Evolutionary conservation across 2,329 filamentous ascomycete species (phyloP), one percentile per base, ranked within the genome.

Genomic region (Mycosphaerella sp.): DNA sequence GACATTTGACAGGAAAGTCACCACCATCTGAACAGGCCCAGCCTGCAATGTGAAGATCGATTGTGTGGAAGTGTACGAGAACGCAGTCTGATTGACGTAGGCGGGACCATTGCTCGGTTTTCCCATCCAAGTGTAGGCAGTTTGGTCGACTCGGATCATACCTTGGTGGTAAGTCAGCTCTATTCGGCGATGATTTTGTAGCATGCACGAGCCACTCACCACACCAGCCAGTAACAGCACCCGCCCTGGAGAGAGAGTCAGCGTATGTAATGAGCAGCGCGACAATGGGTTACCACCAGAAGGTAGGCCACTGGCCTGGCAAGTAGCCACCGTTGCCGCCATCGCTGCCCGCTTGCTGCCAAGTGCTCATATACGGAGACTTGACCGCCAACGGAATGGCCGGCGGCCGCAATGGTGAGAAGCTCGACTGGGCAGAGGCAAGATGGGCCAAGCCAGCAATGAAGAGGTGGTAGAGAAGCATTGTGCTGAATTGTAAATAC

Each of bases 301-400:
- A 86, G 0, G 71, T 73, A 1, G 84, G 79, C 84, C 42, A 53
- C 40, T 55, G 41, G 12, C 49, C 84, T 0, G 84, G 77, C 17
- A 89, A 73, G 54, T 84, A 78, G 1, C 82, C 83, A 21, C 81
- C 81, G 61, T 83, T 79, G 10, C 79, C 77, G 17, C 77, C 79
- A 64, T 81, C 74, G 28, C 73, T 78, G 1, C 81, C 82, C 8
- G 77, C 62, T 50, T 79, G 70, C 34, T 85, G 73, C 83, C 85
- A 88, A 17, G 81, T 78, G 63, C 79, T 87, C 18, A 89, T 68
- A 59, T 89, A 90, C 0, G 86, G 86, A 12, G 81, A 85, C 55
- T 80, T 82, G 37, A 89, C 86, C 41, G 85, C 85, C 34, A 90
- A 69, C n/a, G 86, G 86, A 30, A 86, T 74, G 1, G 84, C 77